These are phyloP conservation scores for Phylloporus sp. DNA, from an alignment of 768 basidiomycete species.

Conservation along the genomic window DNA sequence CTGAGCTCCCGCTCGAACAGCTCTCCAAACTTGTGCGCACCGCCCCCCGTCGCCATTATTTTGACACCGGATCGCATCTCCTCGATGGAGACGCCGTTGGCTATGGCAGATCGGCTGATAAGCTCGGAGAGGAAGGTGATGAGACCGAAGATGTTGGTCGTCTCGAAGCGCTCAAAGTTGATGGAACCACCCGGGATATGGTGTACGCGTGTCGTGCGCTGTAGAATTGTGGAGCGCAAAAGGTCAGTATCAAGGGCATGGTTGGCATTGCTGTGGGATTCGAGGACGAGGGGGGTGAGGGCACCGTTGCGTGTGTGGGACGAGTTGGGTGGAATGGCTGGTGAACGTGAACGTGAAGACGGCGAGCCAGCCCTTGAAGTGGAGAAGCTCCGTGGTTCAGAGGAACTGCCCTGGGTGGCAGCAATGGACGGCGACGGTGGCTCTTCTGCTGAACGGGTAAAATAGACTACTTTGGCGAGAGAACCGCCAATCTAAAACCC, in stretches of 20 bases:
- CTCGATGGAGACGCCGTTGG: constrained; percentile 83
- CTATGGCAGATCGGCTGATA: constrained; percentile 78
- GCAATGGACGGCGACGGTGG: constrained; percentile 70
- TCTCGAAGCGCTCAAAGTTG: constrained; percentile 97
- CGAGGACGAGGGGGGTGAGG: constrained; percentile 78
- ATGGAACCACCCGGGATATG: constrained; percentile 95
- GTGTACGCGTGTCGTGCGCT: constrained; percentile 50
- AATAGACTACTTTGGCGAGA: constrained; percentile 96
- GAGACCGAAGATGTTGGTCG: constrained; percentile 78
- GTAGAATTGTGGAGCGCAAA: constrained; percentile 62
- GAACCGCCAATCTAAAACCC: constrained; percentile 85
- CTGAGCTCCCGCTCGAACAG: constrained; percentile 67
- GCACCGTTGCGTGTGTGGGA: constrained; percentile 56
- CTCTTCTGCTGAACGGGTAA: constrained; percentile 88
- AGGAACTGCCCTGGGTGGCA: constrained; percentile 56
- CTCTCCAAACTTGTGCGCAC: constrained; percentile 92
- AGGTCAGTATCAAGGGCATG: constrained; percentile 38
- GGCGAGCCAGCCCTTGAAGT: constrained; percentile 34
- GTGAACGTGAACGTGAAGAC: constrained; percentile 17
- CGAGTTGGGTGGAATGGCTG: constrained; percentile 24
- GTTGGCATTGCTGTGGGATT: constrained; percentile 36
- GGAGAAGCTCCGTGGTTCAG: constrained; percentile 42
- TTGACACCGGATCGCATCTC: constrained; percentile 92
- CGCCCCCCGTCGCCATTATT: constrained; percentile 97
- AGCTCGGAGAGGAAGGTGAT: constrained; percentile 84